Evolutionary conservation across 2,329 filamentous ascomycete genomes (phyloP).

Genomic region (Diaporthe longicolla): DNA sequence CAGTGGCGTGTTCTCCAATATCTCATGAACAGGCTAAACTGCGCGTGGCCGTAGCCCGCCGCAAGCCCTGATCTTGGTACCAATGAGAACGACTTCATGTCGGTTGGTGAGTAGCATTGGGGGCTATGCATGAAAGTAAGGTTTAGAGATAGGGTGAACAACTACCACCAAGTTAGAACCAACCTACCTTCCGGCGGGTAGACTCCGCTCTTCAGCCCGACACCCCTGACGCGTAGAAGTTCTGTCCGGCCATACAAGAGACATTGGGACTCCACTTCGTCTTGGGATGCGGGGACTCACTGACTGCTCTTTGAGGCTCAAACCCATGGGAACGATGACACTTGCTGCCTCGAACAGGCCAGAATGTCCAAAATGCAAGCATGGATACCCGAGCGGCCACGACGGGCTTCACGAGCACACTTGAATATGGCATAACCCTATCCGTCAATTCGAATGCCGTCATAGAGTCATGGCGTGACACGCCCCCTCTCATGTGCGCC

Average conservation of each 20-base stretch:
- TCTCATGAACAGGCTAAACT: constrained; percentile 15
- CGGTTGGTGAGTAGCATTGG: background rate
- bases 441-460: background rate
- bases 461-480: background rate
- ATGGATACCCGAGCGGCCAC: background rate
- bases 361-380: background rate
- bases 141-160: background rate
- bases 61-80: background rate
- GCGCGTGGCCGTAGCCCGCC: background rate
- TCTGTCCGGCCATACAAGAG: background rate
- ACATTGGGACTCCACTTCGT: background rate
- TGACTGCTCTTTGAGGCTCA: too few relatives aligned
- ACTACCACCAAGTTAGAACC: background rate
- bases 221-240: constrained; percentile 6
- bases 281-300: background rate
- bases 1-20: background rate
- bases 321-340: background rate
- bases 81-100: background rate
- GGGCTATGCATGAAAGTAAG: background rate
- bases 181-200: background rate
- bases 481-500: constrained; percentile 10
- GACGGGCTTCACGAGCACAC: background rate
- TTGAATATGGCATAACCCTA: background rate
- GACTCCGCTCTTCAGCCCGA: background rate
- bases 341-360: background rate